Percentiles rank a stretch among this genome's conserved stretches.
Evolutionary conservation across 495 filamentous ascomycete genomes (phyloP).

Genomic region (Lophium mytilinum): DNA sequence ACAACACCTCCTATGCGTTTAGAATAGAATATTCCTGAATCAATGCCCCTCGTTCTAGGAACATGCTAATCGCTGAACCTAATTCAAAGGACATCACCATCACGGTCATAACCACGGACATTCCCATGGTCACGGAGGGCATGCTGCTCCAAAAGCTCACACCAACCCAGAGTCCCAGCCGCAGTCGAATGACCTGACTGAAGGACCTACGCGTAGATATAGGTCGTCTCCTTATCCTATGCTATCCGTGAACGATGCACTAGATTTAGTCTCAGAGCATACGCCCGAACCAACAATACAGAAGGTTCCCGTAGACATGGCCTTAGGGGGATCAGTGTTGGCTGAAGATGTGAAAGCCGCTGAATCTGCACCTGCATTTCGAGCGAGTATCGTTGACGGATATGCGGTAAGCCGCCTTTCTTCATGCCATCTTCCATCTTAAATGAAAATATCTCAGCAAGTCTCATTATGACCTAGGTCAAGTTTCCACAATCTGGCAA

Average conservation of each 20-base stretch:
- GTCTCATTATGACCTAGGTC: not conserved
- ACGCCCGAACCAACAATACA: conserved; percentile 52
- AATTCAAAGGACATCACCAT: conserved; percentile 25
- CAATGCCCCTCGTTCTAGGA: too few species aligned
- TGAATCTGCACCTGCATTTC: conserved; percentile 84
- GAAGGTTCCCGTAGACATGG: conserved; percentile 49
- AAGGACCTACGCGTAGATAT: conserved; percentile 68
- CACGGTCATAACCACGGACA: conserved; percentile 53
- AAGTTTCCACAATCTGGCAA: conserved; percentile 17
- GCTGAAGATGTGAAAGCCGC: conserved; percentile 72
- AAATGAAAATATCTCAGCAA: too few species aligned
- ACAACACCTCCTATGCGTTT: too few species aligned
- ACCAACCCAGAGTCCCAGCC: conserved; percentile 51
- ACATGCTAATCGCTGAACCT: too few species aligned
- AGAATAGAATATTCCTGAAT: too few species aligned
- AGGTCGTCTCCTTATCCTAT: conserved; percentile 88
- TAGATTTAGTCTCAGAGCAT: conserved; percentile 59
- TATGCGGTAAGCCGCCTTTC: conserved; percentile 60
- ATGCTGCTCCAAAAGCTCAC: conserved; percentile 61
- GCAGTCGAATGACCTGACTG: conserved; percentile 71
- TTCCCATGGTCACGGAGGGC: conserved; percentile 51
- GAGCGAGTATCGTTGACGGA: conserved; percentile 94
- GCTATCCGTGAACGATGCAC: conserved; percentile 74
- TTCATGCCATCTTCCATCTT: too few species aligned
- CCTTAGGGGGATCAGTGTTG: conserved; percentile 65